Evolutionary conservation across 2,329 filamentous ascomycete genomes (phyloP), one percentile per base, ranked within the genome.

Genomic region (Aureobasidium melanogenum): DNA sequence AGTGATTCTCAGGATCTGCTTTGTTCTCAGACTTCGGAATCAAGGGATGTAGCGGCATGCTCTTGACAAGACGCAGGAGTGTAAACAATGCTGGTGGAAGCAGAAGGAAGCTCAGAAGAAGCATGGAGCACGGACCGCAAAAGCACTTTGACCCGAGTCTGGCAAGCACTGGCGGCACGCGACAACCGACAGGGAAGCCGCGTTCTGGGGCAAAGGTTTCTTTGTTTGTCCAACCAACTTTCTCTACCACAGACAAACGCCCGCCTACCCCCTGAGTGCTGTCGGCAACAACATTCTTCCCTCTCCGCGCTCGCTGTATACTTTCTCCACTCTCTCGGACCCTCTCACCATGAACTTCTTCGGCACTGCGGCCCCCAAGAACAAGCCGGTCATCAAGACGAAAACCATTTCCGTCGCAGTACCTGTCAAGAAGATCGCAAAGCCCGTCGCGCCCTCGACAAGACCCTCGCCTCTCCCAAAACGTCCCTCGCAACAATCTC

Each of bases 341-440:
- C 36, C 19, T 5, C 2, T n/a, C 57, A 55, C 7, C 59, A 61
- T 61, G 59, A 61, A 55, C 32, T 61, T 61, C 59, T 61, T 61
- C 59, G 59, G 57, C 36, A 59, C 30, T 7, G 41, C 44, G 3
- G 58, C 8, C 2, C 62, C 32, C 8, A 63, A 51, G 28, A 43
- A 61, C 57, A 63, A 44, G 48, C 62, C 48, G 10, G 48, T 52
- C 47, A 61, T 61, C 59, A 61, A 61, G n/a, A 34, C 48, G 12
- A 61, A 61, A 34, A 34, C 48, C 36, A 50, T 61, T 10, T 38
- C 48, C 19, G 36, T 50, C 34, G 22, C 57, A 17, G 48, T 61
- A 12, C 59, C 59, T 15, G 48, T 28, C 39, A 61, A 54, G 41
- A 59, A 32, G 26, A 32, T 59, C 32, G 32, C 24, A 19, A 59